These are phyloP conservation scores for Lathyrus tuberosus DNA, from an alignment of 306 rosid species.

Conservation along the genomic window DNA sequence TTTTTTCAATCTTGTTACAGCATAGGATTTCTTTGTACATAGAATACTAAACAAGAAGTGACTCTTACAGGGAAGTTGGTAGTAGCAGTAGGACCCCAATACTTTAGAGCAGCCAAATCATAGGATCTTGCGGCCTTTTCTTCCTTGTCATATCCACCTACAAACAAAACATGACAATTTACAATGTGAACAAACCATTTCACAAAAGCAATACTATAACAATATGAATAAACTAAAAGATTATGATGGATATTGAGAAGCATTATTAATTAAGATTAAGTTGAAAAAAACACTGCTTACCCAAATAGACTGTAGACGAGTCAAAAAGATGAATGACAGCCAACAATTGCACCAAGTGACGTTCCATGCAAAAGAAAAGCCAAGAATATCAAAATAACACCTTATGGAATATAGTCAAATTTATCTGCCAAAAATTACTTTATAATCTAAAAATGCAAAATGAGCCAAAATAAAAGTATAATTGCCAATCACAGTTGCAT, in stretches of 20 bases:
- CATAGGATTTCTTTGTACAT: slow-evolving; percentile 26
- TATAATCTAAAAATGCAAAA: slow-evolving; percentile 25
- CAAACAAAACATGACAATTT: slow-evolving; percentile 22
- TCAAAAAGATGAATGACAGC: slow-evolving; percentile 45
- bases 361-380: slow-evolving; percentile 63
- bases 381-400: slow-evolving; percentile 48
- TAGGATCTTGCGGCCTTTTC: slow-evolving; percentile 99
- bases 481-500: slow-evolving; percentile 42
- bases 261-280: background rate
- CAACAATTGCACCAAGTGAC: slow-evolving; percentile 48
- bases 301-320: slow-evolving; percentile 78
- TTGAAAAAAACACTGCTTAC: slow-evolving; percentile 52
- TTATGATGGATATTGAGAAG: slow-evolving; percentile 11
- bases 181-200: slow-evolving; percentile 19
- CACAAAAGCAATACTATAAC: background rate
- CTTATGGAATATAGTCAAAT: slow-evolving; percentile 49
- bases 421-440: slow-evolving; percentile 43
- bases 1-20: background rate
- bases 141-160: slow-evolving; percentile 99
- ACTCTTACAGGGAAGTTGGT: slow-evolving; percentile 85
- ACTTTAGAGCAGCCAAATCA: slow-evolving; percentile 97
- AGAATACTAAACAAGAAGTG: slow-evolving; percentile 21
- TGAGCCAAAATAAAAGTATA: slow-evolving; percentile 40
- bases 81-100: slow-evolving; percentile 96
- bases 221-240: too few species aligned